phyloP scores from a whole-genome alignment of 2,329 filamentous ascomycete species.

The Nannizzia gypsea region DNA sequence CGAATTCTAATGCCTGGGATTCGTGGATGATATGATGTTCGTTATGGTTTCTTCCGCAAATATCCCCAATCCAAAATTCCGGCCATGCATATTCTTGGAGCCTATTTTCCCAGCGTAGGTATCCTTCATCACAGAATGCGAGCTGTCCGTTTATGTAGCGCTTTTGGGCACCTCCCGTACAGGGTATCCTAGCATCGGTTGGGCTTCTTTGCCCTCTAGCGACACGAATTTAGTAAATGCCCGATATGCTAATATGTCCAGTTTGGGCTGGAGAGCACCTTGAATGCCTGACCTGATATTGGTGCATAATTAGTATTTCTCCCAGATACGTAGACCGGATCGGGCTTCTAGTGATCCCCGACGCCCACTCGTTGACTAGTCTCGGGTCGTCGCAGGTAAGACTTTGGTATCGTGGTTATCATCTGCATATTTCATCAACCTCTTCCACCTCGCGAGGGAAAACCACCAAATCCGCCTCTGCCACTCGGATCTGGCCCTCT shows the following conservation, averaged over 20 bases:
- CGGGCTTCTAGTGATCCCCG: neutral
- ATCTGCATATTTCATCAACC: neutral
- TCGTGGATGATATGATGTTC: too few relatives aligned
- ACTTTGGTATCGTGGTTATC: neutral
- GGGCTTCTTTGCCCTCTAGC: neutral
- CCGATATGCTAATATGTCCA: neutral
- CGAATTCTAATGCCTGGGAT: too few relatives aligned
- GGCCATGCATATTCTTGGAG: too few relatives aligned
- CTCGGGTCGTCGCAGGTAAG: neutral
- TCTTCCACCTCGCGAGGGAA: constrained; percentile 47
- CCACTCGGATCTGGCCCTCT: constrained; percentile 67
- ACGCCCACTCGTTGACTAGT: neutral
- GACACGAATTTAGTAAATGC: neutral
- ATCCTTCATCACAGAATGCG: too few relatives aligned
- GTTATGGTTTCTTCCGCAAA: too few relatives aligned
- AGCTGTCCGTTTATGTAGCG: neutral
- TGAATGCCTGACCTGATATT: neutral
- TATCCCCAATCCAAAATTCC: too few relatives aligned
- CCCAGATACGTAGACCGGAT: too few relatives aligned
- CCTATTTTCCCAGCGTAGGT: neutral
- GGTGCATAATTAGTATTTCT: neutral
- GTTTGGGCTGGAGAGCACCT: neutral
- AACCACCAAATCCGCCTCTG: constrained; percentile 61
- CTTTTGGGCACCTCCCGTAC: neutral
- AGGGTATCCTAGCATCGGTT: neutral